Conservation (phyloP, 768 basidiomycete genomes). For the Pleurotus giganteus region DNA sequence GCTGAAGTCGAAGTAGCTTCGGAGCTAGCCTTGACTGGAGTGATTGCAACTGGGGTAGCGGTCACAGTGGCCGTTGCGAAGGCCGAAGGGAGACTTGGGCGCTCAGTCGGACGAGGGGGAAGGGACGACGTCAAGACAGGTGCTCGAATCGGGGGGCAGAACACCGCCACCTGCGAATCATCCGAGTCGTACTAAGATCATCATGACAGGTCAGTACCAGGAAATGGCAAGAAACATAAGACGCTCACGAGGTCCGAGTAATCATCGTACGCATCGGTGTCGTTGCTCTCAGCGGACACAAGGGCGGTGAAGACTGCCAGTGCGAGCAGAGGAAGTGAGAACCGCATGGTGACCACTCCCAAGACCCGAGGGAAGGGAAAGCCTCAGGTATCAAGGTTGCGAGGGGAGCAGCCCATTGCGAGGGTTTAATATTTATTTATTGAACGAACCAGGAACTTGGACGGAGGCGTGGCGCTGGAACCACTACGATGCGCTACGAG, state of each 20-base stretch:
- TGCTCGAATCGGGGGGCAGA: neutral
- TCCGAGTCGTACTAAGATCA: neutral
- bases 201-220: neutral
- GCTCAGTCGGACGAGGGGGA: neutral
- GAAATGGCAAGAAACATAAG: neutral
- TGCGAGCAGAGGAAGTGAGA: constrained; percentile 1
- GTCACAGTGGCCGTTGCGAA: neutral
- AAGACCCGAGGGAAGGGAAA: no score
- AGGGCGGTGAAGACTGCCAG: neutral
- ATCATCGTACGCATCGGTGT: neutral
- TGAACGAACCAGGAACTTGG: no score
- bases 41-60: no score
- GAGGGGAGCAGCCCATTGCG: no score
- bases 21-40: no score
- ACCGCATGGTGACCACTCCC: no score
- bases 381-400: no score
- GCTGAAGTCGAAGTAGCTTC: no score
- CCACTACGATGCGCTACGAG: no score
- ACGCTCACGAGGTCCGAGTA: neutral
- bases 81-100: neutral
- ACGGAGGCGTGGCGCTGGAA: no score
- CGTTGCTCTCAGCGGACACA: neutral
- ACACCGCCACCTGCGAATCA: neutral
- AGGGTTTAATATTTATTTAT: no score
- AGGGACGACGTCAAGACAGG: neutral